A percentile compares a stretch with the other conserved stretches of the same genome.
These are phyloP conservation scores for Cytospora mali DNA, from an alignment of 2,329 filamentous ascomycete species.

Conservation along the genomic window DNA sequence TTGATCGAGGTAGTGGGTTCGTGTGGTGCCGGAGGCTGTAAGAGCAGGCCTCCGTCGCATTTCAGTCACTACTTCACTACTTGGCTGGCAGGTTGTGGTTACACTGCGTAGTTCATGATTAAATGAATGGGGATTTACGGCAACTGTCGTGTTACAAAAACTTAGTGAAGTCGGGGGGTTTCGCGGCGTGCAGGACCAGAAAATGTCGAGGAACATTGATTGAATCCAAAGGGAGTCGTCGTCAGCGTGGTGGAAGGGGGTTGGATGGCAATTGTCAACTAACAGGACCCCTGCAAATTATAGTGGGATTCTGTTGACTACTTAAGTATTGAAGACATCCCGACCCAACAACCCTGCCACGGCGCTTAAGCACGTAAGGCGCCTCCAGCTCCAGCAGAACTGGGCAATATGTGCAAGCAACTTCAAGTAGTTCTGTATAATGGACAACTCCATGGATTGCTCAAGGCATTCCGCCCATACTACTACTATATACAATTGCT, in stretches of 20 bases:
- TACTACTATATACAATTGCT: not conserved
- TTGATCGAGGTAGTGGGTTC: conserved; percentile 2
- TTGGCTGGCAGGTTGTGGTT: not conserved
- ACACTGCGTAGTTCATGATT: not conserved
- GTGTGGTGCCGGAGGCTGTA: conserved; percentile 19
- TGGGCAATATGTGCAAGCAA: too few species aligned
- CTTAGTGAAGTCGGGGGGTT: not conserved
- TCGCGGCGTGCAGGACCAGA: not conserved
- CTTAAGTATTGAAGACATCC: not conserved
- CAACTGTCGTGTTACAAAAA: not conserved
- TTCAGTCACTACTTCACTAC: conserved; percentile 3
- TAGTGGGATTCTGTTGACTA: not conserved
- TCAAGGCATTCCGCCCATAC: too few species aligned
- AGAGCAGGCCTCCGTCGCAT: conserved; percentile 6
- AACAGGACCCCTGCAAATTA: not conserved
- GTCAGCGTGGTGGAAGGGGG: not conserved
- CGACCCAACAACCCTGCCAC: not conserved
- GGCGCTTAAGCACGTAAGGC: not conserved
- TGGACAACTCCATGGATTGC: too few species aligned
- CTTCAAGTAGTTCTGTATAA: too few species aligned
- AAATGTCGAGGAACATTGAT: not conserved
- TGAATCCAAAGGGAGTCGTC: not conserved
- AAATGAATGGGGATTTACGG: not conserved
- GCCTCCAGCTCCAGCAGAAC: too few species aligned
- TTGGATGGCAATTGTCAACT: not conserved